Evolutionary conservation across 1,139 yeast genomes (phyloP).

Genomic region (Suhomyces wounanorum): DNA sequence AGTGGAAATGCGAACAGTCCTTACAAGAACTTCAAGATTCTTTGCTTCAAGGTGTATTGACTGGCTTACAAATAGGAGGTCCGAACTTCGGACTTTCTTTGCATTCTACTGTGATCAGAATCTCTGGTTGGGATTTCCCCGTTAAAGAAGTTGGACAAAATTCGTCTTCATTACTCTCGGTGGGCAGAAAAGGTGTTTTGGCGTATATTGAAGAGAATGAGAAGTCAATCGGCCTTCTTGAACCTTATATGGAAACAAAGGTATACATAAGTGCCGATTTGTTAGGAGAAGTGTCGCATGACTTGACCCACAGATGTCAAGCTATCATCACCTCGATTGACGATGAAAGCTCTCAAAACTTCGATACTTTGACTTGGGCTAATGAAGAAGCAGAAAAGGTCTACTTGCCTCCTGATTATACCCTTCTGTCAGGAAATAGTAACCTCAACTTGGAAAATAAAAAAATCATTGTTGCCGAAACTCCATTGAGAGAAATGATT

Average conservation of each 20-base stretch:
- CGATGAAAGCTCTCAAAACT: slow-evolving; percentile 51
- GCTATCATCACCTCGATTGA: slow-evolving; percentile 69
- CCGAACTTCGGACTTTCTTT: slow-evolving; percentile 63
- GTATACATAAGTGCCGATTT: slow-evolving; percentile 70
- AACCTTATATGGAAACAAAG: slow-evolving; percentile 84
- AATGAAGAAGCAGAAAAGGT: slow-evolving; percentile 51
- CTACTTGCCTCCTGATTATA: slow-evolving; percentile 62
- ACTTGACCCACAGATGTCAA: slow-evolving; percentile 63
- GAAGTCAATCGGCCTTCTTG: slow-evolving; percentile 57
- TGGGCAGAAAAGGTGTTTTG: slow-evolving; percentile 35
- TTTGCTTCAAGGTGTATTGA: slow-evolving; percentile 60
- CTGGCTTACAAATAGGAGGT: slow-evolving; percentile 81
- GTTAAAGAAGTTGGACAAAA: slow-evolving; percentile 43
- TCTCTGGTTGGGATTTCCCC: slow-evolving; percentile 57
- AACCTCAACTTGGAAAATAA: slow-evolving; percentile 32
- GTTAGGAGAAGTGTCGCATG: slow-evolving; percentile 84
- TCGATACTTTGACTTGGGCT: slow-evolving; percentile 45
- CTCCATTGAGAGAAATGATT: slow-evolving; percentile 87
- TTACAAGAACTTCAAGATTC: slow-evolving; percentile 55
- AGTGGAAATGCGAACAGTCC: slow-evolving; percentile 55
- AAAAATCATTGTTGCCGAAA: slow-evolving; percentile 69
- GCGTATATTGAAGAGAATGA: slow-evolving; percentile 36
- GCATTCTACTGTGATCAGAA: slow-evolving; percentile 58
- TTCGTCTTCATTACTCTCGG: slow-evolving; percentile 30
- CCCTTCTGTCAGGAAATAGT: slow-evolving; percentile 24